phyloP scores from a whole-genome alignment of 805 yeast genomes.

The Starmerella tilneyi region DNA sequence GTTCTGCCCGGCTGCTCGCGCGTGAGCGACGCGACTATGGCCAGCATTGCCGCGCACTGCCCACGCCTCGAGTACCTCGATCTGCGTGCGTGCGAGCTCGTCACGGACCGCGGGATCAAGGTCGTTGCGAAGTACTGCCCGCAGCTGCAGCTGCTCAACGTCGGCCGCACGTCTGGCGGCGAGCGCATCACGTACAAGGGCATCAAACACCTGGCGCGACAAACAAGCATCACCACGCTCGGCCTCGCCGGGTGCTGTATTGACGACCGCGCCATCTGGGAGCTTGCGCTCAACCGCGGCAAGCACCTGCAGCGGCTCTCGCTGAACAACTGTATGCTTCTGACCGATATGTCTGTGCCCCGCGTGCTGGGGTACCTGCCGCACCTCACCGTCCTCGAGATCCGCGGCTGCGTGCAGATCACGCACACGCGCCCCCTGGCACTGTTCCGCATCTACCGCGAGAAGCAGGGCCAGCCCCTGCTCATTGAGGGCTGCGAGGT shows the following conservation, averaged over 20 bases:
- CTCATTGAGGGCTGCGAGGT: constrained; percentile 72
- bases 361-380: constrained; percentile 44
- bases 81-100: constrained; percentile 69
- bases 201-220: constrained; percentile 45
- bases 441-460: constrained; percentile 44
- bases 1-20: constrained; percentile 61
- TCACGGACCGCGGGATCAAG: constrained; percentile 66
- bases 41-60: constrained; percentile 43
- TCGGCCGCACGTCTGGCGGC: constrained; percentile 68
- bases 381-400: constrained; percentile 61
- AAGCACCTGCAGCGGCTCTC: constrained; percentile 52
- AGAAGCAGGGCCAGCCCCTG: constrained; percentile 37
- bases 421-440: constrained; percentile 55
- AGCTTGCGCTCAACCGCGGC: constrained; percentile 50
- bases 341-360: constrained; percentile 54
- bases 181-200: constrained; percentile 61
- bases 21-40: constrained; percentile 51
- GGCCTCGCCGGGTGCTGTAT: constrained; percentile 85
- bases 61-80: constrained; percentile 58
- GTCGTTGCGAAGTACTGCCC: constrained; percentile 54
- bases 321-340: constrained; percentile 55
- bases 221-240: constrained; percentile 53
- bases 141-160: constrained; percentile 49
- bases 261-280: constrained; percentile 73
- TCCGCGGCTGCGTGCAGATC: constrained; percentile 50